These are phyloP conservation scores for Poa annua DNA, from an alignment of 176 grass and related monocot genomes.

Conservation along the genomic window DNA sequence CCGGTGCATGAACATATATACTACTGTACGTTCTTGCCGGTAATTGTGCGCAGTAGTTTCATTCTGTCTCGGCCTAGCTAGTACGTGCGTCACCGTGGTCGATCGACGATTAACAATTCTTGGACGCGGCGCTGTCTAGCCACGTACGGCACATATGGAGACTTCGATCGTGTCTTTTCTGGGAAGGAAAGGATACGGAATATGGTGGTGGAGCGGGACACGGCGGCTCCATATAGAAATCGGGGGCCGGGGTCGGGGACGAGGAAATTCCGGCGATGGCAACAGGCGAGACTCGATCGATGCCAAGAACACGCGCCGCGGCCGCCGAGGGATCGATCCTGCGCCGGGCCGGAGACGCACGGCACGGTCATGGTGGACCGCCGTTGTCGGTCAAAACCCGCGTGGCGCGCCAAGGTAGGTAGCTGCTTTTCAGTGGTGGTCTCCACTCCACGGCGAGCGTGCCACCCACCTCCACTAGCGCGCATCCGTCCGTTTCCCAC, in stretches of 20 bases:
- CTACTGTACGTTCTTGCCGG: not conserved
- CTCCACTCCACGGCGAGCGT: slow-evolving; percentile 31
- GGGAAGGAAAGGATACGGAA: slow-evolving; percentile 1
- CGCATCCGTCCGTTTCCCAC: slow-evolving; percentile 19
- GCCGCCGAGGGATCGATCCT: not conserved
- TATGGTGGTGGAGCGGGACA: not conserved
- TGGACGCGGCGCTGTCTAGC: too few species aligned
- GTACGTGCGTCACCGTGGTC: not conserved
- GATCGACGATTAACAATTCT: too few species aligned
- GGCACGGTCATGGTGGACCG: not conserved
- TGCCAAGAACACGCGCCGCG: not conserved
- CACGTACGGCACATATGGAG: not conserved
- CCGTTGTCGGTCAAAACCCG: slow-evolving; percentile 34
- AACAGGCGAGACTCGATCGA: not conserved
- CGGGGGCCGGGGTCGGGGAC: slow-evolving; percentile 1
- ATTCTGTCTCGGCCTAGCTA: not conserved
- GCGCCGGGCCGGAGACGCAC: not conserved
- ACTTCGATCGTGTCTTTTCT: slow-evolving; percentile 4
- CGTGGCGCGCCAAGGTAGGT: not conserved
- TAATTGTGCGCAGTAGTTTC: not conserved
- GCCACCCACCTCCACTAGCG: slow-evolving; percentile 37
- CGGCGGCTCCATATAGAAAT: not conserved
- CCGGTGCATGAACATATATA: too few species aligned
- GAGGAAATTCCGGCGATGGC: slow-evolving; percentile 11
- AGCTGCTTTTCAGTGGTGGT: slow-evolving; percentile 27